Evolutionary conservation across 345 rosid species (phyloP).

Genomic region (Psidium guajava): DNA sequence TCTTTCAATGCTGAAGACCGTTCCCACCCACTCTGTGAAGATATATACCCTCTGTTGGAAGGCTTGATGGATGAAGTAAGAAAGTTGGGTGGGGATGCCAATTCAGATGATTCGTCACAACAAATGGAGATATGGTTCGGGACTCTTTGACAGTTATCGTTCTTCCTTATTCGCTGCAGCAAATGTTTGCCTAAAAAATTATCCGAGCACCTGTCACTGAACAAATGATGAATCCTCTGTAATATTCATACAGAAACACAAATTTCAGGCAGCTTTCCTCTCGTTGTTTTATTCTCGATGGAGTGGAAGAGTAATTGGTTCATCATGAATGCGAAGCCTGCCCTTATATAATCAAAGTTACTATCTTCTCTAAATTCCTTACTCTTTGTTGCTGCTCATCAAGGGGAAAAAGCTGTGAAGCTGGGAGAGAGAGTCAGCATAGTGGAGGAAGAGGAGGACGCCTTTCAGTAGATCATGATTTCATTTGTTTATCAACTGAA

Average conservation of each 20-base stretch:
- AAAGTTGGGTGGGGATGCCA: conserved; percentile 16
- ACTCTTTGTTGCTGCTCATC: not conserved
- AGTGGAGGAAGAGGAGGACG: not conserved
- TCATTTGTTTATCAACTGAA: not conserved
- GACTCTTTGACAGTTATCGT: not conserved
- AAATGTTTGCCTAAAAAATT: not conserved
- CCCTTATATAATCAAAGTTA: not conserved
- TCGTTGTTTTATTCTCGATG: not conserved
- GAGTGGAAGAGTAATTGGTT: not conserved
- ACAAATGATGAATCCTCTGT: not conserved
- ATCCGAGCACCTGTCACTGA: not conserved
- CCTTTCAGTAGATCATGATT: not conserved
- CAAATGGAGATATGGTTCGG: not conserved
- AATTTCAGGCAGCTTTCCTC: not conserved
- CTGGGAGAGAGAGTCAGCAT: not conserved
- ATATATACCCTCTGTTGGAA: conserved; percentile 33
- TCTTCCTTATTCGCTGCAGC: not conserved
- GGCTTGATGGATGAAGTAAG: conserved; percentile 42
- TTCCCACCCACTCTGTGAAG: conserved; percentile 30
- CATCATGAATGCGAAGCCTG: not conserved
- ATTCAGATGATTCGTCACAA: not conserved
- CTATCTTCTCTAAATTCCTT: not conserved
- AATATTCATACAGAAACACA: not conserved
- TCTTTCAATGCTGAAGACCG: conserved; percentile 59
- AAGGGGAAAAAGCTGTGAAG: not conserved